Percentiles rank a stretch among this genome's conserved stretches.
Evolutionary conservation across 148 eudicot species (phyloP).

Genomic region (Fagopyrum esculentum): DNA sequence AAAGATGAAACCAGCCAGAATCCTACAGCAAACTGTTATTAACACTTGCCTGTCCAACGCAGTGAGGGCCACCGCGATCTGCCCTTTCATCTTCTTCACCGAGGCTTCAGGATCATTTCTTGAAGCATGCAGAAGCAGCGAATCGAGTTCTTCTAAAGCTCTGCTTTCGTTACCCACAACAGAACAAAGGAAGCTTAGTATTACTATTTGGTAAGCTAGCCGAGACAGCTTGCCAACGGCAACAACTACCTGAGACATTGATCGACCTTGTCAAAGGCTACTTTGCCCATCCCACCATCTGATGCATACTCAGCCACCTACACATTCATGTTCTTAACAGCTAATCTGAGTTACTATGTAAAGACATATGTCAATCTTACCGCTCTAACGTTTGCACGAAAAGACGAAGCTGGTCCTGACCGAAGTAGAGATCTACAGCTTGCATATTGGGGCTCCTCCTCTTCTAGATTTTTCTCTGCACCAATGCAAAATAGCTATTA

Average conservation of each 20-base stretch:
- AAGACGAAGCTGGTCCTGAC: conserved; percentile 92
- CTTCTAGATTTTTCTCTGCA: conserved; percentile 66
- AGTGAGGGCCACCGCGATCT: conserved; percentile 49
- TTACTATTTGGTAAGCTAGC: background rate
- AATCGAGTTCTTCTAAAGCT: conserved; percentile 71
- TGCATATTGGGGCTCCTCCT: conserved; percentile 68
- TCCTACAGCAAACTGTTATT: background rate
- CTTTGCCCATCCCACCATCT: conserved; percentile 59
- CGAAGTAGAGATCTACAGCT: conserved; percentile 65
- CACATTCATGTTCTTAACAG: no score
- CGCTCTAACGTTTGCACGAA: conserved; percentile 85
- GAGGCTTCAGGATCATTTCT: conserved; percentile 64
- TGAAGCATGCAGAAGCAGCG: conserved; percentile 67
- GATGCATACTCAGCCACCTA: conserved; percentile 77
- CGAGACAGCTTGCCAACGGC: no score
- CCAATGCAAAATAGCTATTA: background rate
- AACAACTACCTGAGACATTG: conserved; percentile 58
- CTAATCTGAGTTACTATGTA: background rate
- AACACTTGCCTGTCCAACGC: conserved; percentile 60
- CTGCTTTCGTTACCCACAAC: conserved; percentile 21
- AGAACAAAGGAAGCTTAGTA: background rate
- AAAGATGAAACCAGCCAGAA: background rate
- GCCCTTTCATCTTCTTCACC: conserved; percentile 58
- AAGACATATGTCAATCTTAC: conserved; percentile 36
- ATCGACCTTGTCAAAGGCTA: conserved; percentile 67